phyloP scores from a whole-genome alignment of 106 monocot genomes.

The Dioscorea dumetorum region DNA sequence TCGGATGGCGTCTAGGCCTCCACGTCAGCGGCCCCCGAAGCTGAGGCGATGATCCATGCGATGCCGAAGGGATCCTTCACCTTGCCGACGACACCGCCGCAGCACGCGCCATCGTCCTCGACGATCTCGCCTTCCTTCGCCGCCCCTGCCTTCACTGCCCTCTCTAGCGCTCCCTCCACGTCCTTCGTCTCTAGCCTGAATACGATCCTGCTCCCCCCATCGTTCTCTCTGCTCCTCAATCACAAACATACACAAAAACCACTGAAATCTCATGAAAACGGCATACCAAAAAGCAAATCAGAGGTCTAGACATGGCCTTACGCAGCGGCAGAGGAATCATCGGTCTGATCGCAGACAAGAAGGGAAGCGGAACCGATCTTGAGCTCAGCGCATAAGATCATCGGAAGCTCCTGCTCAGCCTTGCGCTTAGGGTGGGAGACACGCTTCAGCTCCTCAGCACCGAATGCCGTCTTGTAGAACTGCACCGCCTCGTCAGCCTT shows the following conservation, averaged over 20 bases:
- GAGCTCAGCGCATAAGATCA: constrained; percentile 34
- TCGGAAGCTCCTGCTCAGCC: constrained; percentile 41
- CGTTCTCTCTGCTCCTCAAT: constrained; percentile 1
- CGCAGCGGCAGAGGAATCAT: constrained; percentile 8
- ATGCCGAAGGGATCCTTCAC: constrained; percentile 11
- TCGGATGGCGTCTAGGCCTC: not conserved
- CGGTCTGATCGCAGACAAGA: constrained; percentile 38
- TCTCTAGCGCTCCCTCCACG: constrained; percentile 23
- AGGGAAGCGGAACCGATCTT: constrained; percentile 32
- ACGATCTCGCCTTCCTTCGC: not conserved
- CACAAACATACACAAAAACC: not conserved
- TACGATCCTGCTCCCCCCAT: not conserved
- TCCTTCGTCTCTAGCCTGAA: constrained; percentile 32
- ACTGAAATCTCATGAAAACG: not conserved
- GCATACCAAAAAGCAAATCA: too few relatives aligned
- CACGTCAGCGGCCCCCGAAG: not conserved
- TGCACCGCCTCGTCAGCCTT: constrained; percentile 49
- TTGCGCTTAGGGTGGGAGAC: constrained; percentile 36
- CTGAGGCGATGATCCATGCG: constrained; percentile 6
- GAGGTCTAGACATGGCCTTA: not conserved
- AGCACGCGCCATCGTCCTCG: not conserved
- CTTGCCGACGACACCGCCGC: not conserved
- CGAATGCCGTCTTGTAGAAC: constrained; percentile 48
- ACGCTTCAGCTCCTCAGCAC: constrained; percentile 44
- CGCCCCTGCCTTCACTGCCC: constrained; percentile 35